A percentile compares a stretch with the other conserved stretches of the same genome.
Conservation (phyloP, 2,329 filamentous ascomycete genomes). For the Sporothrix pallida region DNA sequence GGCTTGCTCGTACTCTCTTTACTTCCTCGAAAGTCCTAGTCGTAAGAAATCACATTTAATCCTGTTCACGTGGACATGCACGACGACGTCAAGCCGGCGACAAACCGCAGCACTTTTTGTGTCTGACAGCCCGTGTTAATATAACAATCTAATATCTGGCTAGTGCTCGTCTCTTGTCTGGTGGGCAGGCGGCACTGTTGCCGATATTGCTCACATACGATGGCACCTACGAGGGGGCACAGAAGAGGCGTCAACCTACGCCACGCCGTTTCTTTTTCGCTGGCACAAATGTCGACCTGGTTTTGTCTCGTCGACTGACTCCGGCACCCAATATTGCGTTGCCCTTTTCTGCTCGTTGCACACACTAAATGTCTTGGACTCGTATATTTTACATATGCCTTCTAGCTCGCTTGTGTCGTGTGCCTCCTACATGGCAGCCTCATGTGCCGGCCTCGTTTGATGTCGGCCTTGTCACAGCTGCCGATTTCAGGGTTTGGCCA, state of each 20-base stretch:
- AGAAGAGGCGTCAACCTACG: conserved; percentile 5
- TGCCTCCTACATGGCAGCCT: background rate
- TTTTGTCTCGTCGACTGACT: background rate
- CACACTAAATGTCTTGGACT: background rate
- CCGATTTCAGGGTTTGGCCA: background rate
- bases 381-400: conserved; percentile 5
- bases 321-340: conserved; percentile 21
- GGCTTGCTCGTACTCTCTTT: background rate
- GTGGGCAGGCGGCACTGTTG: background rate
- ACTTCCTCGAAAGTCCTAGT: background rate
- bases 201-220: conserved; percentile 21
- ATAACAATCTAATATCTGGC: conserved; percentile 15
- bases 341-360: background rate
- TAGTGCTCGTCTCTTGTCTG: background rate
- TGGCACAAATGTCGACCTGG: background rate
- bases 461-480: background rate
- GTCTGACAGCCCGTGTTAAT: conserved; percentile 10
- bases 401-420: background rate
- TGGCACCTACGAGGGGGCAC: background rate
- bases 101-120: background rate
- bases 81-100: conserved; percentile 28
- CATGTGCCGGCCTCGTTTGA: background rate
- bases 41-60: background rate
- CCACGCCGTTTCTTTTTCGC: background rate
- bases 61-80: conserved; percentile 30